phyloP scores from a whole-genome alignment of 2,329 filamentous ascomycete species.

The Fusarium oligoseptatum region DNA sequence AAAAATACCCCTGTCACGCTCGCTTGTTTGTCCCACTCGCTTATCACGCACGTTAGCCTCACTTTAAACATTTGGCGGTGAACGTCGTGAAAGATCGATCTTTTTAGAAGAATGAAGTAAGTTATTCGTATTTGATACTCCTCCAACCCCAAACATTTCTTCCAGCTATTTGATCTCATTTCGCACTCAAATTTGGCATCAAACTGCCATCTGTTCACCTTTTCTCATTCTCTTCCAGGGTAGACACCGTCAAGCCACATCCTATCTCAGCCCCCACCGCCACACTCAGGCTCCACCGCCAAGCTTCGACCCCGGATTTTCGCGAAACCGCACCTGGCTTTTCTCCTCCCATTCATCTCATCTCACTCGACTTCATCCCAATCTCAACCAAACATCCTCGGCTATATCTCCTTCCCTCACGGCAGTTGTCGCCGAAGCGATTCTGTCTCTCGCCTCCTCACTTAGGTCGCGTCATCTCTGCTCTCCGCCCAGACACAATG shows the following conservation, averaged over 20 bases:
- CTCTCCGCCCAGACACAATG: slow-evolving; percentile 7
- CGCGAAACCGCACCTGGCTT: slow-evolving; percentile 31
- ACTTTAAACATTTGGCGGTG: background rate
- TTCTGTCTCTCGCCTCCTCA: background rate
- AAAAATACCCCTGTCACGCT: no score
- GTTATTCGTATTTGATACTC: no score
- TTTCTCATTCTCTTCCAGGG: slow-evolving; percentile 3
- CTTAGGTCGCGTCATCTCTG: background rate
- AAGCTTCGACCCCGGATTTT: slow-evolving; percentile 45
- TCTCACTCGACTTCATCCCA: slow-evolving; percentile 26
- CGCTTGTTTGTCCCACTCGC: no score
- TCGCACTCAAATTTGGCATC: background rate
- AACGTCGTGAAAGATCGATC: background rate
- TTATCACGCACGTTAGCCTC: no score
- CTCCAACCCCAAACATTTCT: no score
- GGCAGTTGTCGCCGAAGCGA: background rate
- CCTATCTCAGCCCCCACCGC: slow-evolving; percentile 28
- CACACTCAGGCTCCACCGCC: slow-evolving; percentile 24
- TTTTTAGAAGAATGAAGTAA: background rate
- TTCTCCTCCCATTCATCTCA: slow-evolving; percentile 24
- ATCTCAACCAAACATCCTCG: slow-evolving; percentile 17
- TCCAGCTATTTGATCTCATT: background rate
- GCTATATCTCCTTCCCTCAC: slow-evolving; percentile 9
- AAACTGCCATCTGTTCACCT: background rate
- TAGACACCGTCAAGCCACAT: slow-evolving; percentile 20